Evolutionary conservation across 148 eudicot species (phyloP), one percentile per base, ranked within the genome.

Genomic region (Diospyros kaki): DNA sequence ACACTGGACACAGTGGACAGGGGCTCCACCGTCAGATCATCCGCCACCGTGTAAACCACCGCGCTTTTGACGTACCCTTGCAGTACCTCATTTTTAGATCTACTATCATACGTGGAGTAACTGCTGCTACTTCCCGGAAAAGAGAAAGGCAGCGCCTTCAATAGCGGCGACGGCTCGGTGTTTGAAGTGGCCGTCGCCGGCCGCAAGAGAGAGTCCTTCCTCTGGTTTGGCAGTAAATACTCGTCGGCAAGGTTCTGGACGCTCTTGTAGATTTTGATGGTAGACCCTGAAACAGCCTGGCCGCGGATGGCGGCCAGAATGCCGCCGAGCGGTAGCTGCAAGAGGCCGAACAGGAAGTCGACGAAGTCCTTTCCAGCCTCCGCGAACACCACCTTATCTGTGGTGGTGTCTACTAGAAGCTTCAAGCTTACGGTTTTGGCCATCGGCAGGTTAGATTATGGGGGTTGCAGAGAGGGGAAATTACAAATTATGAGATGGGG

Each of bases 351-450:
- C 9, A 83, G 65, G 71, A 83, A 73, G 75, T 80, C 83, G 1
- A 83, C 78, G 58, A 83, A 83, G 0, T 83, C 77, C 44, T 83
- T 83, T 4, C 58, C 60, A 1, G 75, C 83, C 74, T 83, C 85
- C 0, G 80, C 82, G 43, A 72, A 83, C 4, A 73, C 13, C 40
- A 83, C 85, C 61, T 53, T 73, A 11, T 65, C 63, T 6, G 59
- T 44, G 1, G 43, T 69, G 4, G 40, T 76, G 60, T 79, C 75
- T 7, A 83, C 58, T 4, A 83, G 39, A 1, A 83, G 75, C 78
- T 83, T 77, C 43, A 81, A n/a, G 53, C 66, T 53, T 9, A 45
- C 15, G 6, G 61, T 41, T 6, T 14, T 46, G 17, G 63, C 70
- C 77, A 17, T 61, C 13, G 14, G 48, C 4, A 18, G 1, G 4